Evolutionary conservation across 306 rosid genomes (phyloP), one percentile per base, ranked within the genome.

Genomic region (Luffa aegyptiaca): DNA sequence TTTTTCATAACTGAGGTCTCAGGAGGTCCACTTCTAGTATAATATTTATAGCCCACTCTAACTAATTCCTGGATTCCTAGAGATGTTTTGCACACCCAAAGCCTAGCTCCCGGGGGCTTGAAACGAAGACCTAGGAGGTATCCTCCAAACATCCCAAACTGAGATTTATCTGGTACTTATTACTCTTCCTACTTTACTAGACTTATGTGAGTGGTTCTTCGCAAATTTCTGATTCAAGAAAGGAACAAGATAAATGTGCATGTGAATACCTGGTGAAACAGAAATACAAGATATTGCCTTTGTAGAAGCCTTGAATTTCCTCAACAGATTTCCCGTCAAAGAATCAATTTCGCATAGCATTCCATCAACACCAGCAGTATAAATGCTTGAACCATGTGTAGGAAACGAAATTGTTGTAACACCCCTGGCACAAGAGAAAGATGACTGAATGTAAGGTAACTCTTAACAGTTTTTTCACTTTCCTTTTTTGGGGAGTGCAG

Each of bases 311-410:
- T 89, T 89, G 84, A 95, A 90, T 86, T 88, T 95, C 84, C 85
- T 88, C 88, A 82, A 77, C 83, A 94, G 62, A 79, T 89, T 92
- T 87, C 98, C 98, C 9, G 97, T 81, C 83, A 79, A 39, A 12
- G 88, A 84, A 81, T 95, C 93, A 79, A 91, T 89, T 82, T 63
- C 76, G 39, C 96, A 93, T 71, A 91, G 63, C 92, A 90, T 90
- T 78, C 99, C 99, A 88, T 93, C 97, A 14, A 85, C 88, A 82
- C 97, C 99, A 1, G 93, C 93, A 2, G 97, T 88, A 81, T 89
- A 93, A 76, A 90, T 69, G 70, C 79, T 79, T 2, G 93, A 88
- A 48, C 79, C 91, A 21, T 84, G 82, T 56, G 86, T 87, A 9
- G 92, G 74, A 82, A 90, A 91, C 20, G 97, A 92, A 81, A 93